These are phyloP conservation scores for Chalaropsis ovoidea DNA, from an alignment of 2,329 filamentous ascomycete species.

Conservation along the genomic window DNA sequence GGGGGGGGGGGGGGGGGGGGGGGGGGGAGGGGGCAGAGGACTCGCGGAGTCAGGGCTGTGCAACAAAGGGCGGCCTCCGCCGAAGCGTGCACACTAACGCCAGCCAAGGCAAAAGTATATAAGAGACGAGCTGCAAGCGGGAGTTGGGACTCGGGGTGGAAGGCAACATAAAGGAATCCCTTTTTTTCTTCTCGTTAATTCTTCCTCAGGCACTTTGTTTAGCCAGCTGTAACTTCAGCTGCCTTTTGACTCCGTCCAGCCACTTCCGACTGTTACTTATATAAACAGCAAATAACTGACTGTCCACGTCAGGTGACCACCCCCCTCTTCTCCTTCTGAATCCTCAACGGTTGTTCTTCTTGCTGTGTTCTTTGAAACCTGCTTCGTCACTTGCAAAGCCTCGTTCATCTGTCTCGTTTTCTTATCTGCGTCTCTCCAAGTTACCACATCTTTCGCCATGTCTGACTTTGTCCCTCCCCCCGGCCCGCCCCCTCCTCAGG, in stretches of 20 bases:
- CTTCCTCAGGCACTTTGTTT: neutral
- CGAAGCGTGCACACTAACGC: neutral
- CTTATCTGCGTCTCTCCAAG: neutral
- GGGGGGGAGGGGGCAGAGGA: too few species aligned
- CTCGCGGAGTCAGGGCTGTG: constrained; percentile 1
- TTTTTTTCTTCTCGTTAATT: neutral
- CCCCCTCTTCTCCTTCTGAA: neutral
- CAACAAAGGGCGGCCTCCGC: constrained; percentile 1
- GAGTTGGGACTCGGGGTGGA: neutral
- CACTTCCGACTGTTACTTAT: neutral
- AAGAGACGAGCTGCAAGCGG: neutral
- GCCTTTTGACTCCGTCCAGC: neutral
- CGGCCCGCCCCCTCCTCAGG: constrained; percentile 48
- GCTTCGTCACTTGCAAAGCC: neutral
- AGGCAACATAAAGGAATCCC: neutral
- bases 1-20: too few species aligned
- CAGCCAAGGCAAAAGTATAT: neutral
- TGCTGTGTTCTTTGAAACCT: neutral
- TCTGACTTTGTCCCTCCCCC: constrained; percentile 41
- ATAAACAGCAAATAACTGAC: neutral
- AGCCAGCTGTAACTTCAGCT: neutral
- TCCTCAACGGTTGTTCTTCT: neutral
- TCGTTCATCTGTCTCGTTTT: neutral
- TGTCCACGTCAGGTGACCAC: neutral
- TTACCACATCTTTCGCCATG: constrained; percentile 33